Evolutionary conservation across 768 basidiomycete species (phyloP), one percentile per base, ranked within the genome.

Genomic region (Hemileccinum rubropunctum): DNA sequence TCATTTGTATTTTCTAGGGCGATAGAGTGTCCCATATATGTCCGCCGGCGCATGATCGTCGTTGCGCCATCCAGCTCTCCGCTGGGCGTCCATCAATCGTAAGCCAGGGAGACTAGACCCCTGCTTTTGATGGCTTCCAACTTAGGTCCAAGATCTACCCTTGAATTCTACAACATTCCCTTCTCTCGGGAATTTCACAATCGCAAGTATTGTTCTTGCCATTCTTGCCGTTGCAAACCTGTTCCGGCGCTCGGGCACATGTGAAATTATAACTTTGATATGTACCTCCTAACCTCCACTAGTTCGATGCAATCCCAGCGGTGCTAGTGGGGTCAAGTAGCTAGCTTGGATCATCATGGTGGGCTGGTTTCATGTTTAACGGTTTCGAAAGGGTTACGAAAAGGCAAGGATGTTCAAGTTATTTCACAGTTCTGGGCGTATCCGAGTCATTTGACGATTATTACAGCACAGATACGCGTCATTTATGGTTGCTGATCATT

Each of bases 291-390:
- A 15, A 45, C 45, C 13, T 6, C 14, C 17, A 36, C 8, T 23
- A 55, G 67, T 45, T 66, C 27, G 50, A 62, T 35, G 36, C 48
- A 13, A 64, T 73, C 1, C 71, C 72, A 1, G 59, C 67, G n/a
- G n/a, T n/a, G n/a, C n/a, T n/a, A 5, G 48, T 67, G 6, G 67
- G 70, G 9, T 58, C 52, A 9, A 59, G 56, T 8, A 46, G 50
- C 10, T 59, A 60, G 27, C 28, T 70, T 4, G 55, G 64, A 13
- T 71, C 71, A 3, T 70, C 71, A 3, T 70, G 64, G 49, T 40
- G 59, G 26, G 57, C 50, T 10, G 58, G 59, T 6, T 46, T 57
- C 13, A 49, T 40, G 20, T 63, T 55, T 20, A 54, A 63, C 23
- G 62, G 43, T n/a, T 71, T 2, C 61, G 58, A 42, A 61, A 69